Percentiles rank a stretch among this genome's conserved stretches.
Evolutionary conservation across 306 rosid species (phyloP).

Genomic region (Hippophae gyantsensis): DNA sequence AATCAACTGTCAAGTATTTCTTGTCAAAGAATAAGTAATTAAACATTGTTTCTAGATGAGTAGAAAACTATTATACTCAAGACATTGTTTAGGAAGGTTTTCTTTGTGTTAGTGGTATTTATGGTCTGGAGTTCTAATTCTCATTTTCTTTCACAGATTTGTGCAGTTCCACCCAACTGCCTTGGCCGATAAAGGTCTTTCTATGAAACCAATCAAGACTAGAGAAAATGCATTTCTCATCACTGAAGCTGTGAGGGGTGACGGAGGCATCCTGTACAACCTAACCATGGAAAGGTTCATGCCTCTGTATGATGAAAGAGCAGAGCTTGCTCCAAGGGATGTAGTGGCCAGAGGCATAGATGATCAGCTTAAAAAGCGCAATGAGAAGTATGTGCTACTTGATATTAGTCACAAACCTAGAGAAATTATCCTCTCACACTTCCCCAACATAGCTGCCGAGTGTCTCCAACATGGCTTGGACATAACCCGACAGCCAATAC

Average conservation of each 20-base stretch:
- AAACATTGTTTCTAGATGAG: background rate
- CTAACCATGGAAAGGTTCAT: conserved; percentile 82
- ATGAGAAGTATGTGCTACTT: conserved; percentile 70
- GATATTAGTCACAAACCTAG: conserved; percentile 86
- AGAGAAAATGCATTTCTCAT: conserved; percentile 81
- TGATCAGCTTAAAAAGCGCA: conserved; percentile 77
- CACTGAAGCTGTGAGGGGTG: conserved; percentile 86
- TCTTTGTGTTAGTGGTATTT: no score
- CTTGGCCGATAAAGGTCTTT: conserved; percentile 90
- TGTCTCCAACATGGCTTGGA: conserved; percentile 73
- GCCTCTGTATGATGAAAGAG: conserved; percentile 83
- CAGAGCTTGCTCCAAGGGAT: conserved; percentile 95
- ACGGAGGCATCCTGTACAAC: conserved; percentile 83
- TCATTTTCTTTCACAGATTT: conserved; percentile 43
- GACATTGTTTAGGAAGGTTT: no score
- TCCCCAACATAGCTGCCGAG: conserved; percentile 72
- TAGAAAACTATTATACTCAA: background rate
- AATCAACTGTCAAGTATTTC: conserved; percentile 7
- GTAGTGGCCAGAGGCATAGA: conserved; percentile 96
- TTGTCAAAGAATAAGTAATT: conserved; percentile 5
- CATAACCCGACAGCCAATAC: conserved; percentile 71
- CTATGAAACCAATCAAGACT: conserved; percentile 38
- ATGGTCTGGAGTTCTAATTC: conserved; percentile 1
- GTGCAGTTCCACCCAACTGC: conserved; percentile 97
- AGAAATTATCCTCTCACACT: conserved; percentile 54